Conservation (phyloP, 768 basidiomycete genomes). For the Calocybe indica region DNA sequence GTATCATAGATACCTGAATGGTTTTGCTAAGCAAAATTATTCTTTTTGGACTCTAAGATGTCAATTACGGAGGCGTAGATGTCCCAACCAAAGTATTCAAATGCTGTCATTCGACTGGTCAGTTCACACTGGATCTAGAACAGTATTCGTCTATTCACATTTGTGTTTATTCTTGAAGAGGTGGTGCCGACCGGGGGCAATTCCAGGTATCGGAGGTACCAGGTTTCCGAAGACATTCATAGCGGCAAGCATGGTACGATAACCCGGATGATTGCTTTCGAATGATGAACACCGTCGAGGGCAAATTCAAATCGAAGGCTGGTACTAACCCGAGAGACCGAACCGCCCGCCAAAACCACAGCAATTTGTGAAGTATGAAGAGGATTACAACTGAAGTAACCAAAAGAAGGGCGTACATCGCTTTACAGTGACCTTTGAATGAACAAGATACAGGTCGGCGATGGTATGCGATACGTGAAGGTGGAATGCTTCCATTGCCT, state of each 20-base stretch:
- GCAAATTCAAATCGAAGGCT: neutral
- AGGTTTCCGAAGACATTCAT: constrained; percentile 16
- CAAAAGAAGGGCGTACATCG: constrained; percentile 3
- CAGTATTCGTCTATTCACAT: constrained; percentile 12
- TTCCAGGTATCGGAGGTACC: constrained; percentile 20
- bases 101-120: constrained; percentile 13
- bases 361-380: constrained; percentile 13
- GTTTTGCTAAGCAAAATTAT: neutral
- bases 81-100: constrained; percentile 27
- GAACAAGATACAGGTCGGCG: no score
- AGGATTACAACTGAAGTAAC: constrained; percentile 12
- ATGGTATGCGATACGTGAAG: no score
- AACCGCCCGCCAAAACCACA: constrained; percentile 17
- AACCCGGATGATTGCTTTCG: constrained; percentile 26
- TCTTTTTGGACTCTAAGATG: constrained; percentile 2
- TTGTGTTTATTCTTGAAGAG: constrained; percentile 24
- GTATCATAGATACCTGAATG: constrained; percentile 15
- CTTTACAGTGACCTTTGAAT: no score
- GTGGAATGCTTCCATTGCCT: no score
- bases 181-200: constrained; percentile 24
- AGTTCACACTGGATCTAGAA: neutral
- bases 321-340: constrained; percentile 21
- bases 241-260: constrained; percentile 21
- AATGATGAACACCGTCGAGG: neutral
- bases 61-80: constrained; percentile 24